Base-by-base conservation (phyloP, 176 grass and related monocot genomes). In the Phoenix roebelenii region DNA sequence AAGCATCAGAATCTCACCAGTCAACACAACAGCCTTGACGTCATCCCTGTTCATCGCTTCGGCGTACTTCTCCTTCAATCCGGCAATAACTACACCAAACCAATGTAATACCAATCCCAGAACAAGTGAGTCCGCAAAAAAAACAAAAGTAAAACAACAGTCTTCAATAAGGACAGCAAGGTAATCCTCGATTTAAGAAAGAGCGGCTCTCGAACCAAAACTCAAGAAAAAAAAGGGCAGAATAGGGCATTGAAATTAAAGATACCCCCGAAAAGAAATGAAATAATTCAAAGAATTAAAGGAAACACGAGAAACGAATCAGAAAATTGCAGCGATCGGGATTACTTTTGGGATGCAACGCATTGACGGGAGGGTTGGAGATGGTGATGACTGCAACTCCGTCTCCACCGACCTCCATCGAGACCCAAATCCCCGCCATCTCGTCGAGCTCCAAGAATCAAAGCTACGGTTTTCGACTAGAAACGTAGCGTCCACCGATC, bases 21-120 rank as follows among this genome's bases (percentile, higher is more conserved):
- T 98, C 63, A 98, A 85, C 51, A 92, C 93, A 64, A 98, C 74
- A 48, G 93, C 93, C 78, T 92, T 92, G 58, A 98, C 82, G 63
- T 98, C 88, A 66, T 73, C 67, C 22, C 82, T 78, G 18, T 49
- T 60, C 53, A 83, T 69, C 23, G 84, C 93, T 67, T 92, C 87
- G 1, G 67, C 22, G 59, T 98, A 92, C 62, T 82, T 92, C 23
- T 98, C 84, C 78, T 98, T 92, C 55, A 98, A 66, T 49, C 93
- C 82, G 7, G 48, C 49, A 72, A 98, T 83, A 62, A 98, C 93
- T 92, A 59, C 63, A 63, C 28, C 12, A 35, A 25, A 6, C 35
- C 4, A 52, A 66, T 14, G 60, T 48, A 58, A 19, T 55, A 19
- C 28, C 10, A 59, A 54, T 3, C 51, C 69, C 44, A 87, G 61